phyloP scores from a whole-genome alignment of 2,329 filamentous ascomycete species.

The Ampelomyces quisqualis region DNA sequence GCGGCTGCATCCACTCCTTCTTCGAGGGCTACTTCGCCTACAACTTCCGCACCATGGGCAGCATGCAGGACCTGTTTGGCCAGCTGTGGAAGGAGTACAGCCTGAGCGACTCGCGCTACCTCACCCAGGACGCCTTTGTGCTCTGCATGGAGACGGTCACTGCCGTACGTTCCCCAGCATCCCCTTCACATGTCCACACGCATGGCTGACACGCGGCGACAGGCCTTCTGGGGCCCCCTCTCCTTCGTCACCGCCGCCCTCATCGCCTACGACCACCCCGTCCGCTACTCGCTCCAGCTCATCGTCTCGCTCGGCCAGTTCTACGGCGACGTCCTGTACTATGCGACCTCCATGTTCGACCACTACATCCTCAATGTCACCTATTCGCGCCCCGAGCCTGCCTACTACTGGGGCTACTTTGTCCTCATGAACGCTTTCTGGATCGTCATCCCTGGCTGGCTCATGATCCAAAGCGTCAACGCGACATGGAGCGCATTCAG shows the following conservation, averaged over 20 bases:
- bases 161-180: conserved; percentile 55
- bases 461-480: conserved; percentile 39
- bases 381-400: conserved; percentile 62
- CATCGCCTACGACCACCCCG: conserved; percentile 56
- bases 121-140: conserved; percentile 76
- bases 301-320: conserved; percentile 64
- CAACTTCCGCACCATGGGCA: conserved; percentile 65
- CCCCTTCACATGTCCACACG: neutral
- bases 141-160: conserved; percentile 86
- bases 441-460: conserved; percentile 58
- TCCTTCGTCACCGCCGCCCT: conserved; percentile 59
- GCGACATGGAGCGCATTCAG: conserved; percentile 38
- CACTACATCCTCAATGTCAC: conserved; percentile 55
- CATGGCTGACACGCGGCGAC: neutral
- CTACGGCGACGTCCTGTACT: conserved; percentile 65
- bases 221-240: conserved; percentile 63
- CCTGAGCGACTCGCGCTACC: conserved; percentile 81
- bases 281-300: conserved; percentile 61
- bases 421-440: conserved; percentile 67
- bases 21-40: conserved; percentile 85
- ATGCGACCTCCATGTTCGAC: conserved; percentile 63
- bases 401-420: conserved; percentile 68
- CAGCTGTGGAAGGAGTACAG: conserved; percentile 95
- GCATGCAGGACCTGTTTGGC: conserved; percentile 70
- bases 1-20: conserved; percentile 71